These are phyloP conservation scores for Piper betle DNA, from an alignment of 164 flowering plant genomes.

Conservation along the genomic window DNA sequence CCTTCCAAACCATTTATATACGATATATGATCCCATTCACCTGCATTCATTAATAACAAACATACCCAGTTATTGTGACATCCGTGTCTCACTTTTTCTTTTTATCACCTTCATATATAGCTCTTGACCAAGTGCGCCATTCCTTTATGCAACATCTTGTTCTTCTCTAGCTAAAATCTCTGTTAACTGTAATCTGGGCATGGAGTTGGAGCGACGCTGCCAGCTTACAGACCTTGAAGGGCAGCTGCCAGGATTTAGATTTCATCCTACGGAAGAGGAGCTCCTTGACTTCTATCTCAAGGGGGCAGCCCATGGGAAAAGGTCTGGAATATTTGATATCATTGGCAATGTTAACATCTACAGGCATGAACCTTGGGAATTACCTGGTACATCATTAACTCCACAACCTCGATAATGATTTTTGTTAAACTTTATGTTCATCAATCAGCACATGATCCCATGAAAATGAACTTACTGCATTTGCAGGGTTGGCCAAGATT, in stretches of 20 bases:
- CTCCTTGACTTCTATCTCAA: slow-evolving; percentile 72
- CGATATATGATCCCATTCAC: too few species aligned
- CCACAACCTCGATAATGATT: neutral
- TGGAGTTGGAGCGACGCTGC: slow-evolving; percentile 5
- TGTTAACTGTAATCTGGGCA: neutral
- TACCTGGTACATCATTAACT: slow-evolving; percentile 47
- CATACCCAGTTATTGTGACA: too few species aligned
- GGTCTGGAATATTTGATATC: slow-evolving; percentile 23
- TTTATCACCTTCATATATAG: neutral
- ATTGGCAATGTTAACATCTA: slow-evolving; percentile 73
- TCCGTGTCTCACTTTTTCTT: too few species aligned
- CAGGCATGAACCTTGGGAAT: slow-evolving; percentile 60
- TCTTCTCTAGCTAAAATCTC: too few species aligned
- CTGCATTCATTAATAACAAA: too few species aligned
- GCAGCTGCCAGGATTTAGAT: slow-evolving; percentile 75
- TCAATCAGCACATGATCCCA: neutral
- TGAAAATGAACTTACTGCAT: neutral
- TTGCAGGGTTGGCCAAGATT: slow-evolving; percentile 58
- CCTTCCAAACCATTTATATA: too few species aligned
- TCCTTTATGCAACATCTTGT: too few species aligned
- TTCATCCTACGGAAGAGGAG: slow-evolving; percentile 94
- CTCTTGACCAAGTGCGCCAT: too few species aligned
- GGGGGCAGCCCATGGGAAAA: slow-evolving; percentile 37
- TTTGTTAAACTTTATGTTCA: neutral
- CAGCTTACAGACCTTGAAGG: slow-evolving; percentile 25